phyloP scores from a whole-genome alignment of 805 yeast species.

The Zygosaccharomyces bisporus region DNA sequence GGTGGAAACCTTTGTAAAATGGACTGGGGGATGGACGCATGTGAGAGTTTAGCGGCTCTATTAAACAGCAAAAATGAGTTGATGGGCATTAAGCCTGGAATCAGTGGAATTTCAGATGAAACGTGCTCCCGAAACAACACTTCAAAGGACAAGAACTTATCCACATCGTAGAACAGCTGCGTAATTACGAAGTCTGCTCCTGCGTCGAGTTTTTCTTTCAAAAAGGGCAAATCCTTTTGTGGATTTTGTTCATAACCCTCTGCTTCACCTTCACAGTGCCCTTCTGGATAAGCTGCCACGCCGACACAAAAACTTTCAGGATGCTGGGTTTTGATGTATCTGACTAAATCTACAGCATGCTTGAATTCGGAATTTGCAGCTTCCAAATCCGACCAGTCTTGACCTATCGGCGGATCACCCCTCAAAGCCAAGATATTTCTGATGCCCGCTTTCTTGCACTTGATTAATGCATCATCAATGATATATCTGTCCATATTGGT shows the following conservation, averaged over 20 bases:
- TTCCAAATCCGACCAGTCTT: slow-evolving; percentile 30
- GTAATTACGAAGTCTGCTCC: slow-evolving; percentile 95
- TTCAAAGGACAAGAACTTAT: slow-evolving; percentile 68
- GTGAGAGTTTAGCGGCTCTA: slow-evolving; percentile 84
- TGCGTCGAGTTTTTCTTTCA: slow-evolving; percentile 81
- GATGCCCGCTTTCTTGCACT: slow-evolving; percentile 74
- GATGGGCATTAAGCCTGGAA: slow-evolving; percentile 91
- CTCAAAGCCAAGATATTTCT: slow-evolving; percentile 86
- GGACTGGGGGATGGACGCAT: slow-evolving; percentile 70
- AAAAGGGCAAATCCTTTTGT: slow-evolving; percentile 65
- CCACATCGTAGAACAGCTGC: slow-evolving; percentile 86
- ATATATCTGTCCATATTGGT: slow-evolving; percentile 79
- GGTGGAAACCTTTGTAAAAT: slow-evolving; percentile 54
- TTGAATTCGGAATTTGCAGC: slow-evolving; percentile 53
- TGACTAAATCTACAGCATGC: slow-evolving; percentile 82
- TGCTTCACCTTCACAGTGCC: slow-evolving; percentile 81
- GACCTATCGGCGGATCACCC: slow-evolving; percentile 90
- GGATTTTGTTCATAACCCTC: slow-evolving; percentile 63
- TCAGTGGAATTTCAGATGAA: slow-evolving; percentile 49
- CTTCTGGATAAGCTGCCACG: slow-evolving; percentile 98
- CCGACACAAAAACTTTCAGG: slow-evolving; percentile 89
- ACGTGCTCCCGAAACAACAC: slow-evolving; percentile 42
- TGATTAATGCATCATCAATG: slow-evolving; percentile 72
- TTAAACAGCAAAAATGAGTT: slow-evolving; percentile 78
- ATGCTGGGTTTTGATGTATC: slow-evolving; percentile 63